phyloP scores from a whole-genome alignment of 352 stramenopile genomes.

The Pythium chondricola region DNA sequence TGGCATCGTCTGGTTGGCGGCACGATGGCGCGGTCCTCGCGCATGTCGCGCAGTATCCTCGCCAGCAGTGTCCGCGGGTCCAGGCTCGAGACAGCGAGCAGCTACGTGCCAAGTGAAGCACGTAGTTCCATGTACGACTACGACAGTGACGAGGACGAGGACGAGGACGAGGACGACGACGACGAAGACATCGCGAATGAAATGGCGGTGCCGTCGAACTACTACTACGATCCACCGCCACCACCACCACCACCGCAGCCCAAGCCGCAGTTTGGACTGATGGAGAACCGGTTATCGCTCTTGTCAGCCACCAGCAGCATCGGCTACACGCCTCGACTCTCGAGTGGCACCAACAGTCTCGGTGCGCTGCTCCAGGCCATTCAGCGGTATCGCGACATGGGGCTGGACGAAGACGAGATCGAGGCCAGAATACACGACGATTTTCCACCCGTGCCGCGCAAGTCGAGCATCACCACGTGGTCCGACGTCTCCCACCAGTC shows the following conservation, averaged over 20 bases:
- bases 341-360: slow-evolving; percentile 52
- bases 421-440: slow-evolving; percentile 56
- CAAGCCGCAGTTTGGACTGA: not conserved
- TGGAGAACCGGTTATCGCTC: slow-evolving; percentile 25
- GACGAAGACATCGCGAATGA: slow-evolving; percentile 75
- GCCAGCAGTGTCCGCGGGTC: slow-evolving; percentile 22
- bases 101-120: slow-evolving; percentile 13
- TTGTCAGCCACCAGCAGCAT: slow-evolving; percentile 50
- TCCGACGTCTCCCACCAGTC: slow-evolving; percentile 14
- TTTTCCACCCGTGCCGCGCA: slow-evolving; percentile 45
- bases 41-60: slow-evolving; percentile 10
- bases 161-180: slow-evolving; percentile 41
- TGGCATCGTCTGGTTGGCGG: slow-evolving; percentile 66
- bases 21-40: slow-evolving; percentile 25
- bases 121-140: slow-evolving; percentile 26
- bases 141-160: slow-evolving; percentile 30
- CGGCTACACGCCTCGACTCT: slow-evolving; percentile 46
- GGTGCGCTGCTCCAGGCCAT: slow-evolving; percentile 55
- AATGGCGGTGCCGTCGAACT: slow-evolving; percentile 45
- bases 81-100: slow-evolving; percentile 2
- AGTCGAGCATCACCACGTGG: slow-evolving; percentile 25
- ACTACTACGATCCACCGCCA: not conserved
- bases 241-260: slow-evolving; percentile 6
- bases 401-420: slow-evolving; percentile 58
- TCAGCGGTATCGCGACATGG: slow-evolving; percentile 49